phyloP scores from a whole-genome alignment of 306 rosid species.

The Oxytropis ochrocephala region DNA sequence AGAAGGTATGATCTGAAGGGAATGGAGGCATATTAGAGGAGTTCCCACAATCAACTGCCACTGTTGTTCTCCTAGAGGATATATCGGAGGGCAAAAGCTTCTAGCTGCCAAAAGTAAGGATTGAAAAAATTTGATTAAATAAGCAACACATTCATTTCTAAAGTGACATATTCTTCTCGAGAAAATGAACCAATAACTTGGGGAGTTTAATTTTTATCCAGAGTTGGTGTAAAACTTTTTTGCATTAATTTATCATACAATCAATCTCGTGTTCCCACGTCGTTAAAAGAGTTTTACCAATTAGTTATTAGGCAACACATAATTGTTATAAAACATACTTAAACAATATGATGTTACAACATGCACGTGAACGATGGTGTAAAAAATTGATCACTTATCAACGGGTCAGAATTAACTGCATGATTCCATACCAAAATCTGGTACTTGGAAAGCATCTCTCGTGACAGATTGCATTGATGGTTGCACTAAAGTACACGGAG shows the following conservation, averaged over 20 bases:
- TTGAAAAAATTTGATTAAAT: conserved; percentile 2
- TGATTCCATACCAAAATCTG: conserved; percentile 62
- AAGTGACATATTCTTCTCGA: background rate
- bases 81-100: conserved; percentile 87
- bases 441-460: conserved; percentile 40
- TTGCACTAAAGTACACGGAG: conserved; percentile 86
- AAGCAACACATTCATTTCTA: conserved; percentile 6
- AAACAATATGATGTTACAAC: background rate
- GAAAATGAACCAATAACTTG: conserved; percentile 1
- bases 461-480: conserved; percentile 61
- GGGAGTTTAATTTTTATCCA: background rate
- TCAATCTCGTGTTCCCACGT: background rate
- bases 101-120: conserved; percentile 50
- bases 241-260: background rate
- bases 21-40: conserved; percentile 71
- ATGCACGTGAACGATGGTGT: background rate
- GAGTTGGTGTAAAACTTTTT: background rate
- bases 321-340: background rate
- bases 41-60: conserved; percentile 59
- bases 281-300: background rate
- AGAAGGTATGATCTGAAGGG: conserved; percentile 74
- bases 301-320: background rate
- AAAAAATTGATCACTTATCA: background rate
- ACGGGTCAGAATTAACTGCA: conserved; percentile 8
- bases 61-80: conserved; percentile 71